Conservation (phyloP, 2,329 filamentous ascomycete genomes). For the Exophiala sp. region DNA sequence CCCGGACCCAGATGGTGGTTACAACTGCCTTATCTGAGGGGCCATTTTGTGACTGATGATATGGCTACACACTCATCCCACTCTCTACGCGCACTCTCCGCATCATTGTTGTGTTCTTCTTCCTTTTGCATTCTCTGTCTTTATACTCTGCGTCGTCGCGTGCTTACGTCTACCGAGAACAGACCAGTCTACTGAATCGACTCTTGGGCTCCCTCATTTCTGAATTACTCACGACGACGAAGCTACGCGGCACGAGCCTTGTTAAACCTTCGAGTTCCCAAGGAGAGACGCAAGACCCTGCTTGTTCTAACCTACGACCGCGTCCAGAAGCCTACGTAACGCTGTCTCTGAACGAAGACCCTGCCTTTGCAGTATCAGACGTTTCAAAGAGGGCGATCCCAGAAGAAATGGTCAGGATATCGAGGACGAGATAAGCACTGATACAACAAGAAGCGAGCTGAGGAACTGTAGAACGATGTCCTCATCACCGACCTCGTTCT, state of each 20-base stretch:
- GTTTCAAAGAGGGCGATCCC: not conserved
- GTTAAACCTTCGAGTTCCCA: too few species aligned
- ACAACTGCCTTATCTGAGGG: conserved; percentile 24
- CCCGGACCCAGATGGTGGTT: conserved; percentile 2
- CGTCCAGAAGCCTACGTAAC: too few species aligned
- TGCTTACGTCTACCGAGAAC: not conserved
- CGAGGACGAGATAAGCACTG: not conserved
- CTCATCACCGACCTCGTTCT: conserved; percentile 4
- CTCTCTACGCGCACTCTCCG: not conserved
- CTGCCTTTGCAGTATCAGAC: too few species aligned
- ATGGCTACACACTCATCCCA: conserved; percentile 9
- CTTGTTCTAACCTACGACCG: too few species aligned
- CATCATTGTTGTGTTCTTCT: not conserved
- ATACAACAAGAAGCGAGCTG: not conserved
- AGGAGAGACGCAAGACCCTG: too few species aligned
- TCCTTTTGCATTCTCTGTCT: conserved; percentile 1
- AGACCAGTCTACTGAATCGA: not conserved
- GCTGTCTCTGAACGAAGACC: too few species aligned
- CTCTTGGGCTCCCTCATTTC: too few species aligned
- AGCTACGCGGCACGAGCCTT: too few species aligned
- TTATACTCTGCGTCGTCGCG: not conserved
- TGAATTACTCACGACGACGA: too few species aligned
- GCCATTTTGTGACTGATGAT: not conserved
- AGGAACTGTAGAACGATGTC: conserved; percentile 7
- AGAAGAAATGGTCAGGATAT: conserved; percentile 10